Conservation (phyloP, 192 early-diverging fungal genomes). For the Allomyces macrogynus region DNA sequence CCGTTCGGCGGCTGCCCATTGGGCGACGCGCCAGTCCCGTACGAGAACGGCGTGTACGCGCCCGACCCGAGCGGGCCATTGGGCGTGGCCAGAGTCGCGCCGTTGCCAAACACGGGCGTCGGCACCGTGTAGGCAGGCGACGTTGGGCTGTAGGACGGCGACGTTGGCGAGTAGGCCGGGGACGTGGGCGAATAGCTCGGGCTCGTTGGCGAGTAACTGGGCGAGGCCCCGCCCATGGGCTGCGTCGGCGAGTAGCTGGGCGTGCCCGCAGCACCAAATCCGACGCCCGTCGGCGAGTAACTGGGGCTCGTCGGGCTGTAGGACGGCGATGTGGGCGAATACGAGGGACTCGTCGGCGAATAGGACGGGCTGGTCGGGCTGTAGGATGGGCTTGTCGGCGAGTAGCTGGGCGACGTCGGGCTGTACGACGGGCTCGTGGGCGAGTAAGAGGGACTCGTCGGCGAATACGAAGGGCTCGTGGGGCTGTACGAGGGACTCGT, state of each 20-base stretch:
- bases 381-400: conserved; percentile 41
- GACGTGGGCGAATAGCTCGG: conserved; percentile 16
- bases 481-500: conserved; percentile 55
- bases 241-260: no score
- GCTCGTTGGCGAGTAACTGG: conserved; percentile 16
- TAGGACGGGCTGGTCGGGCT: conserved; percentile 46
- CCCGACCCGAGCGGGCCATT: no score
- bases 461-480: conserved; percentile 47
- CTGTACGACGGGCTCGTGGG: conserved; percentile 50
- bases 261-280: no score
- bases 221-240: conserved; percentile 3
- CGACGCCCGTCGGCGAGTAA: conserved; percentile 8
- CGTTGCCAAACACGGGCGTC: no score
- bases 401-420: conserved; percentile 45
- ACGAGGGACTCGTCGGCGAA: conserved; percentile 34
- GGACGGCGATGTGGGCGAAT: conserved; percentile 29
- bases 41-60: no score
- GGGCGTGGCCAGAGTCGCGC: no score
- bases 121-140: not conserved
- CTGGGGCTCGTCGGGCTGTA: conserved; percentile 10
- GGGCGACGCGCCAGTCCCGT: no score
- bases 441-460: conserved; percentile 54
- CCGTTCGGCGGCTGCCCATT: no score
- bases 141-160: conserved; percentile 7
- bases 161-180: conserved; percentile 7